Percentiles rank a stretch among this genome's conserved stretches.
phyloP scores from a whole-genome alignment of 2,329 filamentous ascomycete species.

The Paecilomyces fulvus region DNA sequence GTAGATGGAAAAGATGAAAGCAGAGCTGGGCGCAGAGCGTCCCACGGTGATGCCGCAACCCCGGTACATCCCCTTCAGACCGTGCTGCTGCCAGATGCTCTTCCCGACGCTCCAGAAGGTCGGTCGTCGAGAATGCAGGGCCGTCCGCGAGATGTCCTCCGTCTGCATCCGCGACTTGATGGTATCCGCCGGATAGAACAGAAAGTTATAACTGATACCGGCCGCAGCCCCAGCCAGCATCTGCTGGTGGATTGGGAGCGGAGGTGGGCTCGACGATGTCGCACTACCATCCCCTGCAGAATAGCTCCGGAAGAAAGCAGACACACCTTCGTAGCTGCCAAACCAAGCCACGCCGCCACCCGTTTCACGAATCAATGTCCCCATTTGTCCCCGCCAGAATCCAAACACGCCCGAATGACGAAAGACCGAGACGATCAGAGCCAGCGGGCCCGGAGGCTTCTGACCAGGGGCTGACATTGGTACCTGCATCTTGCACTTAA shows the following conservation, averaged over 20 bases:
- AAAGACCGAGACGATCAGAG: conserved; percentile 71
- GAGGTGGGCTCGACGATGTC: conserved; percentile 29
- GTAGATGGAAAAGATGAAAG: conserved; percentile 94
- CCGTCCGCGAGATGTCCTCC: conserved; percentile 47
- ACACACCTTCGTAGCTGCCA: conserved; percentile 74
- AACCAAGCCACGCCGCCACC: conserved; percentile 96
- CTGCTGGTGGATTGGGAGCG: conserved; percentile 76
- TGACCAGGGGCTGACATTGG: conserved; percentile 36
- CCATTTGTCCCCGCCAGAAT: conserved; percentile 93
- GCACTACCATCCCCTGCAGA: conserved; percentile 26
- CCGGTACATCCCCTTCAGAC: conserved; percentile 77
- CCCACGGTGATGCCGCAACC: conserved; percentile 90
- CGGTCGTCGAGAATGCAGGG: conserved; percentile 43
- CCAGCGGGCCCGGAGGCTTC: conserved; percentile 53
- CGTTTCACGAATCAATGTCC: conserved; percentile 87
- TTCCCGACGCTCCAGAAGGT: conserved; percentile 66
- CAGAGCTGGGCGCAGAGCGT: conserved; percentile 86
- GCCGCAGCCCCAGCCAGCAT: conserved; percentile 79
- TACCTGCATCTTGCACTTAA: conserved; percentile 98
- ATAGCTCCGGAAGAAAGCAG: conserved; percentile 57
- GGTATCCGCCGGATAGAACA: conserved; percentile 95
- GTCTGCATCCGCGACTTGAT: conserved; percentile 98
- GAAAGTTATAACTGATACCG: conserved; percentile 90
- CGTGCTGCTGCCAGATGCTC: conserved; percentile 72
- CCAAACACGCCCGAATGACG: conserved; percentile 72